Evolutionary conservation across 208 protist genomes (phyloP).

Genomic region (Leishmania tropica): DNA sequence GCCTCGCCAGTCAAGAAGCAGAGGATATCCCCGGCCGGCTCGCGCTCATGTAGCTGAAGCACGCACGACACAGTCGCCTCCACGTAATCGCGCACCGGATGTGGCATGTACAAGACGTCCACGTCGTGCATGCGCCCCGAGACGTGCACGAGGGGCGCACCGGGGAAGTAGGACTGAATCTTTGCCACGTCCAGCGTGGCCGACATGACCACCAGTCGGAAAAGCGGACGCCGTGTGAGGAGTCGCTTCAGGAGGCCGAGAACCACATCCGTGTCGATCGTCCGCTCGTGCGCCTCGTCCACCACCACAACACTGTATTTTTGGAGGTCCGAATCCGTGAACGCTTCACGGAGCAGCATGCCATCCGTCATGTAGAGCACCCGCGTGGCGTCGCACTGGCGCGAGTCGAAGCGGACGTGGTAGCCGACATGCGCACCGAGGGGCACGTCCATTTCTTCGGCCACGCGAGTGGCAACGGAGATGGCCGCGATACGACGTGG

Average conservation of each 20-base stretch:
- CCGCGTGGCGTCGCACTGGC: slow-evolving; percentile 89
- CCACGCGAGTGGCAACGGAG: slow-evolving; percentile 97
- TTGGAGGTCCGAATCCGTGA: slow-evolving; percentile 83
- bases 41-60: slow-evolving; percentile 69
- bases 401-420: slow-evolving; percentile 98
- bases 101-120: slow-evolving; percentile 73
- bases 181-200: slow-evolving; percentile 98
- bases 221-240: slow-evolving; percentile 36
- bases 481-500: slow-evolving; percentile 99
- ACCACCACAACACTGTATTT: slow-evolving; percentile 98
- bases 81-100: slow-evolving; percentile 94
- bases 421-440: slow-evolving; percentile 99
- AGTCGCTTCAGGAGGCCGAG: slow-evolving; percentile 97
- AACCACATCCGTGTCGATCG: slow-evolving; percentile 98
- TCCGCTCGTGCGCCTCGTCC: slow-evolving; percentile 99
- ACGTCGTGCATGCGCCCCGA: slow-evolving; percentile 96
- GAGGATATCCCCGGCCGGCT: slow-evolving; percentile 81
- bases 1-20: slow-evolving; percentile 90
- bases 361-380: slow-evolving; percentile 99
- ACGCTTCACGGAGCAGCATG: slow-evolving; percentile 97
- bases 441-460: slow-evolving; percentile 97
- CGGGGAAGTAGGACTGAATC: slow-evolving; percentile 97
- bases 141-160: slow-evolving; percentile 96
- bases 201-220: slow-evolving; percentile 97
- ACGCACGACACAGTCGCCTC: slow-evolving; percentile 67